phyloP scores from a whole-genome alignment of 257 asterid genomes.

The Primulina huaijiensis region DNA sequence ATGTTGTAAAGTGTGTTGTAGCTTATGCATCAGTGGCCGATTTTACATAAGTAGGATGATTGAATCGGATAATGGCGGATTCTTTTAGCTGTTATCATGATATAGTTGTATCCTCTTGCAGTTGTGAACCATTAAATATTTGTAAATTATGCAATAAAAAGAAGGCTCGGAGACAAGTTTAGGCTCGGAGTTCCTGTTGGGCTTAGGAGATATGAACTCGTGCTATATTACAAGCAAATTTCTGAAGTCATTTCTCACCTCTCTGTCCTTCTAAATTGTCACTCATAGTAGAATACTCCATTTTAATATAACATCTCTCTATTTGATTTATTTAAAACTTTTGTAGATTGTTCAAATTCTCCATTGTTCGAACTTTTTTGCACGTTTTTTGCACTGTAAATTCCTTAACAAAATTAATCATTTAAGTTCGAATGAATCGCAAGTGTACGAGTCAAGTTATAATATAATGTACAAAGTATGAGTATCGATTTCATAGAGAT shows the following conservation, averaged over 20 bases:
- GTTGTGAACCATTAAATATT: conserved; percentile 25
- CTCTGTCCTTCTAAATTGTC: not conserved
- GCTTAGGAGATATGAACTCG: not conserved
- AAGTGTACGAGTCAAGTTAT: too few species aligned
- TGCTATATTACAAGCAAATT: not conserved
- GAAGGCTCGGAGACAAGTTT: not conserved
- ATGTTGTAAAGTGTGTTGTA: conserved; percentile 31
- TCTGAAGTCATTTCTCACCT: not conserved
- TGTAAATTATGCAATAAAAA: not conserved
- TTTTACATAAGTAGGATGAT: conserved; percentile 16
- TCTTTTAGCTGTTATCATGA: conserved; percentile 14
- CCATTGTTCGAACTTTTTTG: too few species aligned
- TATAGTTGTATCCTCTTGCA: conserved; percentile 23
- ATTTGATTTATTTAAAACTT: too few species aligned
- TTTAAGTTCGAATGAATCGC: too few species aligned
- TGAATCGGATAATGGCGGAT: conserved; percentile 17
- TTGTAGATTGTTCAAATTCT: too few species aligned
- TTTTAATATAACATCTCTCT: too few species aligned
- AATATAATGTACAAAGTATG: too few species aligned
- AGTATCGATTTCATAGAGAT: too few species aligned
- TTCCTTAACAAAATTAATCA: too few species aligned
- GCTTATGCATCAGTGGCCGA: conserved; percentile 28
- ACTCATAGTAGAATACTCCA: not conserved
- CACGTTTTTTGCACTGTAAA: too few species aligned
- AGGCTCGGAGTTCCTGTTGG: not conserved